Base-by-base conservation (phyloP, 1,139 yeast species). In the Kazachstania sp. region DNA sequence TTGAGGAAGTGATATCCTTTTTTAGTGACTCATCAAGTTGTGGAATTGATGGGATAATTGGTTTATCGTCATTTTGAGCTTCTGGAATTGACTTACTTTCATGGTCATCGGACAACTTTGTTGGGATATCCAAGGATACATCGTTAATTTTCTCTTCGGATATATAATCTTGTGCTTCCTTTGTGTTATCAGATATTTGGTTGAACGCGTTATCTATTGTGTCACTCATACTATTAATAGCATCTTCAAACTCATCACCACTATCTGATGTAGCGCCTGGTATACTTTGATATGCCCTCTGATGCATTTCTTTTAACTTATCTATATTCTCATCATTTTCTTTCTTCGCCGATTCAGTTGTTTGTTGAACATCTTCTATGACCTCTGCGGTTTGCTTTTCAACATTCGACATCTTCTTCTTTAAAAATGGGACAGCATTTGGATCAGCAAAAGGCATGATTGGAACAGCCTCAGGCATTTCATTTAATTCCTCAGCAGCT, bases 381-480 rank as follows among this genome's bases (percentile, higher is more conserved):
- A 48, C 47, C 15, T 47, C 49, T 12, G 28, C 49, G 15, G 45
- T 53, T 5, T 42, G 53, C 2, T 48, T 50, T 19, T 55, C 48
- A 29, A 26, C 54, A 15, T 54, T 56, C 2, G 55, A 48, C 3
- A 47, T 23, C 23, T 51, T 50, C 48, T 58, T 56, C 48, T 55
- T 51, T 49, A 56, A 41, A 31, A 56, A 54, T 4, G 61, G 51
- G 5, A 58, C 41, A 3, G 61, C 58, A 23, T 55, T 54, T 13
- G 66, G 66, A 45, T 58, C 60, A 32, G 78, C 77, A 61, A 73
- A 71, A 11, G 83, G 82, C 55, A 77, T 59, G 16, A 76, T 69
- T 1, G 85, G 81, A 43, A 77, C 66, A 1, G 81, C 71, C 30
- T 58, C 62, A 1, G 73, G 64, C 28, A 56, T 48, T 30, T 52